Conservation (phyloP, 1,284 basidiomycete genomes). For the Rhodofomes roseus region DNA sequence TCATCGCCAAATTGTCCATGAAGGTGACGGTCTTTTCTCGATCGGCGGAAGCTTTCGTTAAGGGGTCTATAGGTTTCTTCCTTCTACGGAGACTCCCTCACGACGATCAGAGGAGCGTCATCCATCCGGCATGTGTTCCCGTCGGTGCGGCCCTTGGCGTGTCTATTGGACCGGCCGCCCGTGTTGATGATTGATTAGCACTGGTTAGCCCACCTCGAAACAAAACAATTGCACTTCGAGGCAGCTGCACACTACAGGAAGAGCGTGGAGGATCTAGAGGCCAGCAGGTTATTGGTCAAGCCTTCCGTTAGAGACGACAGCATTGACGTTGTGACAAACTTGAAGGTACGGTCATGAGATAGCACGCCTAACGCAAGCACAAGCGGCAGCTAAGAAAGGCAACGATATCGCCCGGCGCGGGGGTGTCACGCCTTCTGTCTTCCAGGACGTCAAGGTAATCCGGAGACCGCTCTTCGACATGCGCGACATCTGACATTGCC, state of each 20-base stretch:
- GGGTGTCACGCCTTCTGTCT: conserved; percentile 56
- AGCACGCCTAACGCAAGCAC: conserved; percentile 69
- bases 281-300: conserved; percentile 50
- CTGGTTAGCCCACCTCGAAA: conserved; percentile 81
- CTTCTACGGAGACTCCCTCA: conserved; percentile 60
- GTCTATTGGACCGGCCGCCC: too few species aligned
- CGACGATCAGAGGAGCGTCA: conserved; percentile 47
- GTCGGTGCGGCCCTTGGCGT: conserved; percentile 36
- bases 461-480: background rate
- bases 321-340: too few species aligned
- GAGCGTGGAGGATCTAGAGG: conserved; percentile 88
- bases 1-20: conserved; percentile 84
- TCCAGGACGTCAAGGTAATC: conserved; percentile 74
- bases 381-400: conserved; percentile 67
- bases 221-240: conserved; percentile 84
- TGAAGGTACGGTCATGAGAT: conserved; percentile 83
- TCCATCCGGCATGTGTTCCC: conserved; percentile 49
- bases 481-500: background rate
- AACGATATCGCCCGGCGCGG: conserved; percentile 68
- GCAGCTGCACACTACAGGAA: conserved; percentile 91
- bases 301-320: background rate
- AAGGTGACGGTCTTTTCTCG: conserved; percentile 37
- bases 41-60: background rate
- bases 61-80: conserved; percentile 51
- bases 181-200: conserved; percentile 41